Conservation (phyloP, 768 basidiomycete genomes). For the Heimioporus sp. region DNA sequence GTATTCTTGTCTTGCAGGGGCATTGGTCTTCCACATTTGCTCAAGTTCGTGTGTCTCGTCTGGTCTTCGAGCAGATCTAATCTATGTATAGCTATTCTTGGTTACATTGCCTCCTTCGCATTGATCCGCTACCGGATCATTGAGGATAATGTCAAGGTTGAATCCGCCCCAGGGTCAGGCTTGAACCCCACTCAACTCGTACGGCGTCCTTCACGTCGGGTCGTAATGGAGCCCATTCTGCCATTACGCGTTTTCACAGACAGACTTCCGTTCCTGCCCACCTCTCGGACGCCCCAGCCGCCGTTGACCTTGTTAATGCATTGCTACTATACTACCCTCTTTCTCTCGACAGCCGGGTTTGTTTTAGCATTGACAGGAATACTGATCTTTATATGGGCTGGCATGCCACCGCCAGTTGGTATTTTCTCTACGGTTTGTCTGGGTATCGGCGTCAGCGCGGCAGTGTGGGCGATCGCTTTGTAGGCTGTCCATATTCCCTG, state of each 20-base stretch:
- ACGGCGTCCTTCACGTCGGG: conserved; percentile 6
- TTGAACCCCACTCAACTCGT: conserved; percentile 1
- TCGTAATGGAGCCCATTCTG: conserved; percentile 16
- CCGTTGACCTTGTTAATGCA: conserved; percentile 22
- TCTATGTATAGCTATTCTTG: conserved; percentile 23
- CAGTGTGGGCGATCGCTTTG: conserved; percentile 25
- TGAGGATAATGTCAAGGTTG: conserved; percentile 19
- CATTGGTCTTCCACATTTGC: conserved; percentile 30
- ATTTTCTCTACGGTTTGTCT: conserved; percentile 28
- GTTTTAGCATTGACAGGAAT: conserved; percentile 25
- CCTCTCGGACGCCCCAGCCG: not conserved
- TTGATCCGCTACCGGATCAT: conserved; percentile 27
- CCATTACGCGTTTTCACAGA: not conserved
- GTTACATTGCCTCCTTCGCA: conserved; percentile 27
- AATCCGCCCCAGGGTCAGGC: not conserved
- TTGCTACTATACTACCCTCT: conserved; percentile 27
- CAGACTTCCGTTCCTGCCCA: not conserved
- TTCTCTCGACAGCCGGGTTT: conserved; percentile 24
- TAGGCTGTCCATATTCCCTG: conserved; percentile 6
- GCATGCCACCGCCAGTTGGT: conserved; percentile 22
- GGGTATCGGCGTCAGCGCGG: conserved; percentile 14
- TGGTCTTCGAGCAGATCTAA: not conserved
- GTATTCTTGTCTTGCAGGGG: conserved; percentile 29
- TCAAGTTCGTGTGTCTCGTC: conserved; percentile 18
- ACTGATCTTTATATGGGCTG: conserved; percentile 25